Evolutionary conservation across 1,284 basidiomycete genomes (phyloP), one percentile per base, ranked within the genome.

Genomic region (Erythrobasidium hasegawianum): DNA sequence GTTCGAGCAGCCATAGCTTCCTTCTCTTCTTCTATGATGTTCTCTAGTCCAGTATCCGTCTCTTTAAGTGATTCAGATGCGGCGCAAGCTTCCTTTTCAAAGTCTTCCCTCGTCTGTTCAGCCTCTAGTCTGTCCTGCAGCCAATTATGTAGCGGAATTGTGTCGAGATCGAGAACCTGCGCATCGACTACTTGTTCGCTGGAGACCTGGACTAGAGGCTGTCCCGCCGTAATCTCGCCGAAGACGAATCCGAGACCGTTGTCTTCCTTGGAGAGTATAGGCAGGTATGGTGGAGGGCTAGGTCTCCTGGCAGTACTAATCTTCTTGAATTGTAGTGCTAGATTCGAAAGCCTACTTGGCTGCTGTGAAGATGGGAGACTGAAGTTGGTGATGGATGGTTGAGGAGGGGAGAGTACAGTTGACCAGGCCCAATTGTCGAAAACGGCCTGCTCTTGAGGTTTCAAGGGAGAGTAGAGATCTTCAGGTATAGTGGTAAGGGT

Each of bases 401-500:
- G 5, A n/a, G 43, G 43, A 47, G 43, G 43, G 22, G 43, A 47
- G 43, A 47, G 14, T 7, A 24, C 43, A 14, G 43, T 24, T 16
- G 43, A 47, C 43, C 43, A 47, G 43, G 43, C 22, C n/a, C 16
- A 47, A 14, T 24, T 47, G 8, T n/a, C 22, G 43, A 47, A 47
- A 8, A 47, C 22, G 16, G 43, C 43, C 22, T 47, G 43, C 16
- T 47, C 43, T 47, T 24, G 16, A n/a, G 43, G n/a, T 24, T 8
- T 47, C 14, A 47, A 24, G 4, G 43, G 43, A 47, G 43, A 47
- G 14, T 47, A 47, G n/a, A 24, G n/a, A 24, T 47, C 39, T 47
- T 64, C 60, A 22, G 52, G 53, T n/a, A 64, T 64, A 27, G 60
- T 52, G 14, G 60, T 52, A 4, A 64, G 54, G 33, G 60, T 64